Conservation (phyloP, 2,329 filamentous ascomycete genomes). For the Penicillium palitans region DNA sequence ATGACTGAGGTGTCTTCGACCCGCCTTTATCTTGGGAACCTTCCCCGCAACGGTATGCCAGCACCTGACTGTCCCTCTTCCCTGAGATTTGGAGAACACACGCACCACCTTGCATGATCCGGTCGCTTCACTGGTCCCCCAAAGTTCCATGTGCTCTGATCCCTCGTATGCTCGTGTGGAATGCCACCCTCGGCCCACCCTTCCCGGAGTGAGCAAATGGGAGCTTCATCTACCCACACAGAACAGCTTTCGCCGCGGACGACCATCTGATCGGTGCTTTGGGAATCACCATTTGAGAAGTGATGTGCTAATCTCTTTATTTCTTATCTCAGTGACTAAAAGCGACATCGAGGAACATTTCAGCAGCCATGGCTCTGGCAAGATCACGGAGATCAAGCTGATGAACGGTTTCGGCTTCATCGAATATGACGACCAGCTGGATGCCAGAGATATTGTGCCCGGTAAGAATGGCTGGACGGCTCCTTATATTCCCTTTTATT, state of each 20-base stretch:
- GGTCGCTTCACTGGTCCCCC: slow-evolving; percentile 13
- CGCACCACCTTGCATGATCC: slow-evolving; percentile 6
- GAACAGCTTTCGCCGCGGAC: not conserved
- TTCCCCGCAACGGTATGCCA: slow-evolving; percentile 86
- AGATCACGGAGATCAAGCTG: slow-evolving; percentile 98
- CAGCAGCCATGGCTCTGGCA: slow-evolving; percentile 89
- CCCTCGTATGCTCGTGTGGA: not conserved
- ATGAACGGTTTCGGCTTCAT: slow-evolving; percentile 99
- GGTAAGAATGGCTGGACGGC: slow-evolving; percentile 62
- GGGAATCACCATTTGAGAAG: not conserved
- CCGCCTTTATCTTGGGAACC: slow-evolving; percentile 94
- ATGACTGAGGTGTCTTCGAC: slow-evolving; percentile 92
- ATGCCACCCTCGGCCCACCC: not conserved
- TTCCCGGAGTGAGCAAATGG: not conserved
- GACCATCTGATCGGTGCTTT: not conserved
- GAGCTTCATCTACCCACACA: slow-evolving; percentile 4
- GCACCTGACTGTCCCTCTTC: slow-evolving; percentile 28
- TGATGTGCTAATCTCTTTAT: slow-evolving; percentile 4
- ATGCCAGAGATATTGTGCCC: slow-evolving; percentile 96
- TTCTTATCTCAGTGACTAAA: slow-evolving; percentile 73
- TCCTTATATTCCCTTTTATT: slow-evolving; percentile 11
- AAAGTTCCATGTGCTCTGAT: not conserved
- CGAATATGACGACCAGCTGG: slow-evolving; percentile 98
- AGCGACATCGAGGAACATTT: slow-evolving; percentile 96
- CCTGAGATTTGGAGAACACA: slow-evolving; percentile 13